Percentiles rank a stretch among this genome's conserved stretches.
phyloP scores from a whole-genome alignment of 2,329 filamentous ascomycete genomes.

The Cladosporium sp. region DNA sequence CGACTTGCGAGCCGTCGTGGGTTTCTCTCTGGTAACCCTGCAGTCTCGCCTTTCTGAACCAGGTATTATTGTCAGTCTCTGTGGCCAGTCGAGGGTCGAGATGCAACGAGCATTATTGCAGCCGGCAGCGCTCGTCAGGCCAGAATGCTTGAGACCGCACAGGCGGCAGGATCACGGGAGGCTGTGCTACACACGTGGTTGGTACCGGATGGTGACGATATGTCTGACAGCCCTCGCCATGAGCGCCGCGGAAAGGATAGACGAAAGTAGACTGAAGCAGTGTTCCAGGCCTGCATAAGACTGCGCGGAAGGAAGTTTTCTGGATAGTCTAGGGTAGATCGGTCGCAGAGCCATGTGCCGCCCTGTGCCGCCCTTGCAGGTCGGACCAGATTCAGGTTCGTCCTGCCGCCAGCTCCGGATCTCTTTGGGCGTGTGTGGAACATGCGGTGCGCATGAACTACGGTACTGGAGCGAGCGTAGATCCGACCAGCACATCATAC shows the following conservation, averaged over 20 bases:
- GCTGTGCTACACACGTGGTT: constrained; percentile 11
- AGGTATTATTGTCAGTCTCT: too few relatives aligned
- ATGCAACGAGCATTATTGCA: too few relatives aligned
- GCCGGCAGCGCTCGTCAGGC: background rate
- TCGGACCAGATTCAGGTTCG: constrained; percentile 2
- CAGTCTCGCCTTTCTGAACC: too few relatives aligned
- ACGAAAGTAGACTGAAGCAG: background rate
- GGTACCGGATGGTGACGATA: background rate
- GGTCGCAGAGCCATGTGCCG: constrained; percentile 1
- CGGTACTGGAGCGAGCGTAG: constrained; percentile 1
- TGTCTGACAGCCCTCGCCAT: background rate
- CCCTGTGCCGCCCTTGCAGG: constrained; percentile 5
- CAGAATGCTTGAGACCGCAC: background rate
- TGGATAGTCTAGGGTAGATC: constrained; percentile 4
- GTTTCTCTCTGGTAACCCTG: background rate
- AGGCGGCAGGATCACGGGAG: constrained; percentile 12
- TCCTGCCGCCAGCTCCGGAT: background rate
- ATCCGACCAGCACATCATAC: constrained; percentile 3
- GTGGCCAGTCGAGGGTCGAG: background rate
- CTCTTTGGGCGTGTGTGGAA: constrained; percentile 3
- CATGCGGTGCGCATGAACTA: constrained; percentile 7
- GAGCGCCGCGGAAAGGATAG: constrained; percentile 1
- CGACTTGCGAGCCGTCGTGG: constrained; percentile 10
- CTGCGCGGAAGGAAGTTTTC: constrained; percentile 5
- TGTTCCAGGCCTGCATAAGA: constrained; percentile 14